These are phyloP conservation scores for Ascochyta viciae-villosae DNA, from an alignment of 2,329 filamentous ascomycete genomes.

Conservation along the genomic window DNA sequence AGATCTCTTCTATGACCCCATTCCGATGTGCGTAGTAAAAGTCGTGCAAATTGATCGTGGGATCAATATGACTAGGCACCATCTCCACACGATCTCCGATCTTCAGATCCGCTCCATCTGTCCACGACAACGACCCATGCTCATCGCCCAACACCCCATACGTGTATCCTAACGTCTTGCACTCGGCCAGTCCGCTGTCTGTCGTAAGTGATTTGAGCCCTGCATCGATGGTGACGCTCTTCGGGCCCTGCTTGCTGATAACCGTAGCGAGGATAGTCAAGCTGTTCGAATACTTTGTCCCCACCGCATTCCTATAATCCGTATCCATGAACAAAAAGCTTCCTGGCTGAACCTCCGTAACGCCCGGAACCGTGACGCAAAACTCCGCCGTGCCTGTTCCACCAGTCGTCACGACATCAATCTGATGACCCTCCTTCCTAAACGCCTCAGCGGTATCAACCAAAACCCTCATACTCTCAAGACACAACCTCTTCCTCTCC, in stretches of 20 bases:
- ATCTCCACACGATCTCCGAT: conserved; percentile 60
- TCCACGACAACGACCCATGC: conserved; percentile 58
- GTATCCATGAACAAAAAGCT: conserved; percentile 66
- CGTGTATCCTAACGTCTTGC: conserved; percentile 51
- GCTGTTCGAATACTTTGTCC: conserved; percentile 58
- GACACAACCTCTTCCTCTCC: conserved; percentile 53
- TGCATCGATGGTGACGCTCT: conserved; percentile 57
- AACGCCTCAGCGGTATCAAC: conserved; percentile 54
- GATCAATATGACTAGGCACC: conserved; percentile 63
- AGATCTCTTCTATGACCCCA: conserved; percentile 60
- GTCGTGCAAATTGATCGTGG: conserved; percentile 62
- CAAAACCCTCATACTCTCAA: conserved; percentile 56
- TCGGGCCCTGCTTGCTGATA: conserved; percentile 56
- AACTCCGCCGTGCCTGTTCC: conserved; percentile 63
- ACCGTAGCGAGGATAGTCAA: conserved; percentile 59
- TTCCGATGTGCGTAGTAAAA: conserved; percentile 59
- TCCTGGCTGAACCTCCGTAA: conserved; percentile 63
- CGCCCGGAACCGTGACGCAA: conserved; percentile 57
- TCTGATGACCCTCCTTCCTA: conserved; percentile 52
- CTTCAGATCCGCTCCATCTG: conserved; percentile 49
- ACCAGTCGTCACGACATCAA: conserved; percentile 60
- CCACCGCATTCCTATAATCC: conserved; percentile 62
- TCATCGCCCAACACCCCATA: conserved; percentile 59
- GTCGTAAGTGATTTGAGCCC: conserved; percentile 61
- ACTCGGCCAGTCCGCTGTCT: conserved; percentile 60